Evolutionary conservation across 2,329 filamentous ascomycete genomes (phyloP), one percentile per base, ranked within the genome.

Genomic region (Exophiala oligosperma): DNA sequence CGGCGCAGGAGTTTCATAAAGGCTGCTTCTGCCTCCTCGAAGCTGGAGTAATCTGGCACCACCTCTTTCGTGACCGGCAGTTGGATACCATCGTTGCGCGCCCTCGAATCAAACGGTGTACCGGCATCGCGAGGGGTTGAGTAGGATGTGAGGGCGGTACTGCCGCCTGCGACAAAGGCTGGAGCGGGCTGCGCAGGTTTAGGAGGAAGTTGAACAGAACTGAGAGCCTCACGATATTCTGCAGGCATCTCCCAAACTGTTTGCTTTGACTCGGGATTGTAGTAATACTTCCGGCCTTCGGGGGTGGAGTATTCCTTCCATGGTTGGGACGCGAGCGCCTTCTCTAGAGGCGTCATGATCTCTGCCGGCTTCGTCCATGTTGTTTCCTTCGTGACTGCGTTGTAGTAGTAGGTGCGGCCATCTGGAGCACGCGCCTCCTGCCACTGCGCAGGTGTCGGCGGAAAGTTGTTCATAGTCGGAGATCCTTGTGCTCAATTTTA

Each of bases 191-290:
- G 72, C 40, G 74, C 66, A 35, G 77, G 75, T 57, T 75, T 74
- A 38, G 76, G 73, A 28, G 77, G 72, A 17, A 74, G 70, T 37
- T 72, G 72, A 53, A 67, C 79, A 63, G 85, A 83, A 52, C 87
- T 87, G 57, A 92, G 79, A 60, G 90, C 89, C 67, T 82, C 82
- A 70, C 90, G 91, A 76, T 92, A 92, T 62, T 78, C 85, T 55
- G 91, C 89, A 56, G 94, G 94, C 83, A 96, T 92, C 69, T 92
- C 89, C 94, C 94, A 99, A 32, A 90, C 91, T 73, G 92, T 97
- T 77, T 92, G 84, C 75, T 93, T 92, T 46, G 90, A 92, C 74
- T 95, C 89, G 35, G 87, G 90, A 74, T 99, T 94, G 74, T 92
- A 93, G 90, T 92, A 99, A 76, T 99, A 99, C 71, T 93, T 91